phyloP scores from a whole-genome alignment of 306 rosid genomes.

The Citrullus colocynthis region DNA sequence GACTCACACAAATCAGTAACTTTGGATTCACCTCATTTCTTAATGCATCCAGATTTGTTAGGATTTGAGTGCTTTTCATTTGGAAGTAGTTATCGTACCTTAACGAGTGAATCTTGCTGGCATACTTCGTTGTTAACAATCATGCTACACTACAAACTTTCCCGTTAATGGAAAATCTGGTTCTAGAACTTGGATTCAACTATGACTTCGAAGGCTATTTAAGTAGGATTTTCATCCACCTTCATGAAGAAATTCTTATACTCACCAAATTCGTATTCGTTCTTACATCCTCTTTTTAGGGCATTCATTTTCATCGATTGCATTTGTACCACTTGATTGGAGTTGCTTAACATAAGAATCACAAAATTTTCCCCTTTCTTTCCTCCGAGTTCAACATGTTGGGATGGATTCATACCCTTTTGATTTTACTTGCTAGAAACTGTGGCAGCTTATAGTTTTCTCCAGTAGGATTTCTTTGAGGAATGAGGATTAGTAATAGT shows the following conservation, averaged over 20 bases:
- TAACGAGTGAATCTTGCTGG: neutral
- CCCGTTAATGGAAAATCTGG: neutral
- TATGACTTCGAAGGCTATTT: neutral
- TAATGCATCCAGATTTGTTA: neutral
- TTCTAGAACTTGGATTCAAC: neutral
- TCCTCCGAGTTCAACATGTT: no score
- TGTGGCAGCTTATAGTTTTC: no score
- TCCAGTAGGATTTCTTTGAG: no score
- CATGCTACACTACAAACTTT: neutral
- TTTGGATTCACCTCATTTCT: neutral
- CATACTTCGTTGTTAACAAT: neutral
- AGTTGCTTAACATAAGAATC: no score
- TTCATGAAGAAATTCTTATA: neutral
- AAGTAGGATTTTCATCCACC: neutral
- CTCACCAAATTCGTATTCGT: neutral
- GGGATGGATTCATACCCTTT: no score
- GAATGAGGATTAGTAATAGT: no score
- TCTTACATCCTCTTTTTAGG: neutral
- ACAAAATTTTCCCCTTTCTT: no score
- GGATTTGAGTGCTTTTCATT: neutral
- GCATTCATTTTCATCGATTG: neutral
- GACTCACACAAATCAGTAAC: neutral
- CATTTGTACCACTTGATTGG: no score
- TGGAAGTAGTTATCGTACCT: neutral
- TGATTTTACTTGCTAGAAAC: no score